Evolutionary conservation across 257 asterid genomes (phyloP).

Genomic region (Jacaranda mimosifolia): DNA sequence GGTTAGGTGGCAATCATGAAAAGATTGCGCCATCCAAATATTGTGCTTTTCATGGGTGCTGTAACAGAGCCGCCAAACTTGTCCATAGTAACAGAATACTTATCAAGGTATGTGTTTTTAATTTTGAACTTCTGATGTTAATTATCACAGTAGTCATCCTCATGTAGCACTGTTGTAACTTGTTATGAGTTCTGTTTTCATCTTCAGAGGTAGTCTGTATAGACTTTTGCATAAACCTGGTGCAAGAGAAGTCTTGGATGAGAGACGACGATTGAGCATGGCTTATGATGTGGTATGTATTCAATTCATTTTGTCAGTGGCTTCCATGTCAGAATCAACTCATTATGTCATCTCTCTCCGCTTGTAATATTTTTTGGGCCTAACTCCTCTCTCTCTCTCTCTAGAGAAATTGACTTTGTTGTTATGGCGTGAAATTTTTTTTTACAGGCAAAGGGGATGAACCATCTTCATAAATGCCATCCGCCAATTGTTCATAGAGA

Average conservation of each 20-base stretch:
- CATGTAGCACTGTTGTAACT: conserved; percentile 33
- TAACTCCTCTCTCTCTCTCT: neutral
- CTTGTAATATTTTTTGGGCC: neutral
- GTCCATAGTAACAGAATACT: conserved; percentile 91
- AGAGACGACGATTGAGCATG: conserved; percentile 85
- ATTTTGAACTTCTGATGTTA: conserved; percentile 28
- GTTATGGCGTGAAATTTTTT: conserved; percentile 13
- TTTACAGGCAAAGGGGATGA: conserved; percentile 96
- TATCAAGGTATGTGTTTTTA: conserved; percentile 66
- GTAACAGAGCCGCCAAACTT: conserved; percentile 86
- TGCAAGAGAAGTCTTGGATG: conserved; percentile 78
- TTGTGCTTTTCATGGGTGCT: conserved; percentile 96
- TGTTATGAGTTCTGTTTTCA: conserved; percentile 19
- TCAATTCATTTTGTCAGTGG: conserved; percentile 12
- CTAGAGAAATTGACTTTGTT: neutral
- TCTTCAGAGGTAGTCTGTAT: conserved; percentile 88
- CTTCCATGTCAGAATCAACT: conserved; percentile 9
- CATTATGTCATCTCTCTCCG: neutral
- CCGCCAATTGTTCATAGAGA: conserved; percentile 98
- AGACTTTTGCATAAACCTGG: conserved; percentile 83
- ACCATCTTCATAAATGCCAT: conserved; percentile 85
- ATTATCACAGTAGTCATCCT: conserved; percentile 24
- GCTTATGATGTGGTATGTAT: conserved; percentile 85
- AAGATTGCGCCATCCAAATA: conserved; percentile 92
- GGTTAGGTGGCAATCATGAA: conserved; percentile 91